Base-by-base conservation (phyloP, 2,329 filamentous ascomycete genomes). In the Acrocalymma vagum region DNA sequence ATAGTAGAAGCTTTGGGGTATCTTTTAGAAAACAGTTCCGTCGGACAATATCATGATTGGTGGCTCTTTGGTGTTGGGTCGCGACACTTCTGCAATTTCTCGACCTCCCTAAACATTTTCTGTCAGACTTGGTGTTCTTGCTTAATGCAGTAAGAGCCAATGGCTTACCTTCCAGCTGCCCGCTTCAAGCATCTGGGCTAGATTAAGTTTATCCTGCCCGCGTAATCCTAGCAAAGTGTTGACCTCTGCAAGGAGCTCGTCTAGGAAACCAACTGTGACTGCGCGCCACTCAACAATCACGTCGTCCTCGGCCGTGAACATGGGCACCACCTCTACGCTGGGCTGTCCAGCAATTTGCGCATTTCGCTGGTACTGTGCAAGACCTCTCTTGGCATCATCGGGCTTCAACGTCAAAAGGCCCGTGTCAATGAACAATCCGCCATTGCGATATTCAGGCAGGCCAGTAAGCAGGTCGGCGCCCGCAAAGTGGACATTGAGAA, bases 21-120 rank as follows among this genome's bases (percentile, higher is more conserved):
- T 72, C 70, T 72, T n/a, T 33, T 84, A 96, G 69, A 99, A 97
- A 53, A 99, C 90, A 16, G 94, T 97, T 48, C 94, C 94, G 69
- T 99, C 94, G 53, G 90, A 96, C 55, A 95, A 82, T 59, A 97
- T 96, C 74, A 96, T 85, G 64, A 99, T 97, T 4, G 94, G 94
- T 21, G 93, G 90, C 68, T 95, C 90, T 74, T 94, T 96, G 36
- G 94, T 97, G 63, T 96, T 97, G 15, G 94, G 94, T 56, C 94
- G 82, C 57, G 90, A 93, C 52, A 96, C 90, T 74, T 96, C 93
- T 50, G 94, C 94, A 67, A 97, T 88, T 74, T 97, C 94, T 64
- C 94, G 86, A 45, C 94, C 94, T 59, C 93, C 93, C 92, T 84
- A 51, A 28, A 28, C 33, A 48, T 82, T 43, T 38, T n/a, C n/a